These are phyloP conservation scores for Chlorencoelia australis DNA, from an alignment of 2,329 filamentous ascomycete genomes.

Conservation along the genomic window DNA sequence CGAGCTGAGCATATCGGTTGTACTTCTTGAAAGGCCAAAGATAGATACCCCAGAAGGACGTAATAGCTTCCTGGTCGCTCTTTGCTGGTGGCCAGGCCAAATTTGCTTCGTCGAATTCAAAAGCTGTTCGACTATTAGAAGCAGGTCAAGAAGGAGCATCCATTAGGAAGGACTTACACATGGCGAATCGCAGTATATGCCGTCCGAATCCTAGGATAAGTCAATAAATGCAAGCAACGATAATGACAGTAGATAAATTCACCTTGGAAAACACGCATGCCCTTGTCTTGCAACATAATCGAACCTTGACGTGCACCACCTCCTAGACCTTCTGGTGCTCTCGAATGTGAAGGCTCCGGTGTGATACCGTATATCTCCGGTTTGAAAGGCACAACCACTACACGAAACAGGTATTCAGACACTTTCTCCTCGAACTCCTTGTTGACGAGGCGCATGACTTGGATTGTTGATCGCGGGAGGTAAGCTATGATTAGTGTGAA, in stretches of 20 bases:
- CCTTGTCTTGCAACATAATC: conserved; percentile 32
- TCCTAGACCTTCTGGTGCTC: background rate
- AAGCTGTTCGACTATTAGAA: conserved; percentile 26
- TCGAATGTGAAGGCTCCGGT: conserved; percentile 20
- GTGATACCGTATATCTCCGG: conserved; percentile 50
- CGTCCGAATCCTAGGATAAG: conserved; percentile 36
- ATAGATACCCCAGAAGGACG: conserved; percentile 54
- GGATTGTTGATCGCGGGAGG: conserved; percentile 48
- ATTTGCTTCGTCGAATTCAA: conserved; percentile 51
- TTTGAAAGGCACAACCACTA: conserved; percentile 56
- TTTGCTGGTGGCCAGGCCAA: conserved; percentile 45
- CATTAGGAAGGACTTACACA: conserved; percentile 31
- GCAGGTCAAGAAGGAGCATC: background rate
- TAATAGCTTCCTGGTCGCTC: conserved; percentile 40
- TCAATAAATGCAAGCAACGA: conserved; percentile 2
- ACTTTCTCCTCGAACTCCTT: conserved; percentile 48
- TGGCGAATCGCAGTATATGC: conserved; percentile 52
- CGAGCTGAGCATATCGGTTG: conserved; percentile 47
- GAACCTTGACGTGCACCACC: conserved; percentile 13
- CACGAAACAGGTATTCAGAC: conserved; percentile 48
- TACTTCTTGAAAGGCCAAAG: conserved; percentile 53
- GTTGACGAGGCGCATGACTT: conserved; percentile 50
- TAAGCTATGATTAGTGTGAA: conserved; percentile 46
- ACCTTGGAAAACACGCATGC: conserved; percentile 50
- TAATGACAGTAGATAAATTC: conserved; percentile 1